Conservation (phyloP, 2,329 filamentous ascomycete genomes). For the Phaeomoniella chlamydospora region DNA sequence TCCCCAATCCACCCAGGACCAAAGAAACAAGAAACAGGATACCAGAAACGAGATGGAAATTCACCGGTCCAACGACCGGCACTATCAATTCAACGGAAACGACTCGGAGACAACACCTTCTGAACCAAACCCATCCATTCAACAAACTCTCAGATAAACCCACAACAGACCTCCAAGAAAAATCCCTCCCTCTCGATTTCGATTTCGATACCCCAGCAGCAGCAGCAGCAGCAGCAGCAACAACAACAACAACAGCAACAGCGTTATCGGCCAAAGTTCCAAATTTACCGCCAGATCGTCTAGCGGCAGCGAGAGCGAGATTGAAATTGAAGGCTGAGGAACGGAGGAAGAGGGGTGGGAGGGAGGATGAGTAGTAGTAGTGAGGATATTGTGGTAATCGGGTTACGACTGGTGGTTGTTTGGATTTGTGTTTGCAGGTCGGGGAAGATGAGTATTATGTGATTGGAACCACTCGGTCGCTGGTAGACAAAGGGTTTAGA, state of each 20-base stretch:
- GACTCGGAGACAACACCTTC: neutral
- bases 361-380: neutral
- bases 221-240: neutral
- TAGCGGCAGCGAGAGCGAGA: conserved; percentile 1
- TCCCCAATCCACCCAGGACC: neutral
- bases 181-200: neutral
- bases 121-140: neutral
- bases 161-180: neutral
- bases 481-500: no score
- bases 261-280: neutral
- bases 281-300: conserved; percentile 1
- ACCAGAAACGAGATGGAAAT: neutral
- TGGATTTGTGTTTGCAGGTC: no score
- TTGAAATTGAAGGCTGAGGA: conserved; percentile 1
- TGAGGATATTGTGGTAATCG: neutral
- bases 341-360: conserved; percentile 1
- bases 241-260: neutral
- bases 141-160: neutral
- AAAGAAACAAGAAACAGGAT: neutral
- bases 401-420: neutral
- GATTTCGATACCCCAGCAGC: neutral
- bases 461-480: no score
- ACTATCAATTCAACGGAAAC: neutral
- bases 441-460: no score
- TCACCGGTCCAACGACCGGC: neutral